Evolutionary conservation across 2,329 filamentous ascomycete species (phyloP).

Genomic region (Botryotinia narcissicola): DNA sequence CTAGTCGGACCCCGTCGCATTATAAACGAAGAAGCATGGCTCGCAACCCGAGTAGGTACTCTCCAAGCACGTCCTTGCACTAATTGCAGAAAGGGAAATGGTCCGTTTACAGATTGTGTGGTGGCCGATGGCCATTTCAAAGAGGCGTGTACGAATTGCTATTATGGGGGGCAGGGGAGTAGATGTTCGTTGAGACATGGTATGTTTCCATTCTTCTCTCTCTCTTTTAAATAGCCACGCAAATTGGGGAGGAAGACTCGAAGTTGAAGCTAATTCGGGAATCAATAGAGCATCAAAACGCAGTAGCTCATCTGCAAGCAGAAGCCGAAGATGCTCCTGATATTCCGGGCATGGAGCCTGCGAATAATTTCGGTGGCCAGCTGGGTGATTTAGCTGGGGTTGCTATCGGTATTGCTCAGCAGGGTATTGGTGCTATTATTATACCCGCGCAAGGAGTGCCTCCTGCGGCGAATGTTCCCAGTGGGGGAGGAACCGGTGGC

Average conservation of each 20-base stretch:
- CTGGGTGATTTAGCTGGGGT: not conserved
- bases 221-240: not conserved
- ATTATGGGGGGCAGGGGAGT: not conserved
- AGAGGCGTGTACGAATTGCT: slow-evolving; percentile 4
- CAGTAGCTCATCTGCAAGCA: not conserved
- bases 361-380: not conserved
- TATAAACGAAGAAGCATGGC: not conserved
- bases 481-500: not conserved
- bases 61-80: not conserved
- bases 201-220: not conserved
- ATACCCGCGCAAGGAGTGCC: not conserved
- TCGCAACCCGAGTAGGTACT: not conserved
- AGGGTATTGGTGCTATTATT: not conserved
- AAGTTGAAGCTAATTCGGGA: not conserved
- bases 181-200: not conserved
- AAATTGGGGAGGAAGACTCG: too few relatives aligned
- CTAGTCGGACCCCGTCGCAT: not conserved
- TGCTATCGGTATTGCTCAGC: not conserved
- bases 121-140: not conserved
- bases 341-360: not conserved
- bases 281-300: not conserved
- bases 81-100: not conserved
- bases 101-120: not conserved
- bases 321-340: not conserved
- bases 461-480: not conserved